A percentile compares a stretch with the other conserved stretches of the same genome.
Conservation (phyloP, 2,329 filamentous ascomycete genomes). For the Cladosporium halotolerans region DNA sequence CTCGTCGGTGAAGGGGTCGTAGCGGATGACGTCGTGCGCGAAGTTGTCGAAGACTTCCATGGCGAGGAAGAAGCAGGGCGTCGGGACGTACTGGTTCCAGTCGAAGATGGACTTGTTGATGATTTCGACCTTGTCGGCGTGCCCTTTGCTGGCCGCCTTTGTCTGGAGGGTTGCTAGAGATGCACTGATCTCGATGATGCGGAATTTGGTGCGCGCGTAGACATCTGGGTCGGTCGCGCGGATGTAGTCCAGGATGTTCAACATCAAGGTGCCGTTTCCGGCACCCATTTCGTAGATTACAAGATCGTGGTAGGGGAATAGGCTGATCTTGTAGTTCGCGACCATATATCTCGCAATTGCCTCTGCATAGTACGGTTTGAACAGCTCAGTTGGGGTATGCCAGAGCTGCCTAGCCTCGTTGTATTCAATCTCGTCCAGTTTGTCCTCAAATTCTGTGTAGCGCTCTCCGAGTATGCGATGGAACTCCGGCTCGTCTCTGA, state of each 20-base stretch:
- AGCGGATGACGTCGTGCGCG: conserved; percentile 87
- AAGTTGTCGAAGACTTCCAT: conserved; percentile 99
- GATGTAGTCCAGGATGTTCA: conserved; percentile 96
- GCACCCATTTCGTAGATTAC: conserved; percentile 99
- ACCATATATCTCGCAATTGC: conserved; percentile 94
- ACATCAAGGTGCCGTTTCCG: conserved; percentile 94
- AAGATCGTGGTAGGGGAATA: conserved; percentile 92
- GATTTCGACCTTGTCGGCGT: conserved; percentile 82
- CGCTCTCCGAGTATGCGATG: conserved; percentile 67
- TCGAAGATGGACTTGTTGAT: conserved; percentile 94
- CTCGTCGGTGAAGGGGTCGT: conserved; percentile 72
- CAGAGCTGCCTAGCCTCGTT: conserved; percentile 83
- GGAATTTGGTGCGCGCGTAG: conserved; percentile 87
- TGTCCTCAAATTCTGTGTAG: conserved; percentile 87
- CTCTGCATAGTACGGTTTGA: conserved; percentile 93
- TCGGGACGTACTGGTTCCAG: conserved; percentile 81
- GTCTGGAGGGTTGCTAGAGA: conserved; percentile 73
- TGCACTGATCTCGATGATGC: conserved; percentile 90
- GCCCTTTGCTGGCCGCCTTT: conserved; percentile 63
- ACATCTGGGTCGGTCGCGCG: conserved; percentile 82
- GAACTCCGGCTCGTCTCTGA: conserved; percentile 83
- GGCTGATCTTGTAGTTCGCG: conserved; percentile 88
- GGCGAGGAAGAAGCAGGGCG: conserved; percentile 93
- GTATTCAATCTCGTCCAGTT: conserved; percentile 64
- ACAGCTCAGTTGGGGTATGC: conserved; percentile 97